These are phyloP conservation scores for Kazachstania kunashirensis DNA, from an alignment of 805 yeast genomes.

Conservation along the genomic window DNA sequence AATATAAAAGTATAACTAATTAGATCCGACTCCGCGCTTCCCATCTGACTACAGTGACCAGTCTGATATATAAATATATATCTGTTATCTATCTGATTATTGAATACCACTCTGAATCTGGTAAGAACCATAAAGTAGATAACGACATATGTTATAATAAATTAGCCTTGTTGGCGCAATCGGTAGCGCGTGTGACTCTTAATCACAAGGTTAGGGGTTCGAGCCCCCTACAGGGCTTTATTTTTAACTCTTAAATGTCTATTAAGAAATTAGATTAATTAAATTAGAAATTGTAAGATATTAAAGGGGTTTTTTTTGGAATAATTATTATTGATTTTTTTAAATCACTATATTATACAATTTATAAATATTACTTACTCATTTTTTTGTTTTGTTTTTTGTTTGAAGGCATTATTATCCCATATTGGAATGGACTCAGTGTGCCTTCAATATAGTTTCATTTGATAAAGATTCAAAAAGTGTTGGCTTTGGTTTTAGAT, in stretches of 20 bases:
- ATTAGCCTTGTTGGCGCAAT: conserved; percentile 29
- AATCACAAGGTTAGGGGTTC: conserved; percentile 30
- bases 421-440: neutral
- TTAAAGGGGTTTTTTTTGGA: neutral
- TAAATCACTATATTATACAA: too few relatives aligned
- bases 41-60: too few relatives aligned
- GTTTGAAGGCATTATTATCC: too few relatives aligned
- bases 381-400: too few relatives aligned
- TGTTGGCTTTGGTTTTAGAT: conserved; percentile 37
- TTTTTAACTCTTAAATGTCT: conserved; percentile 3
- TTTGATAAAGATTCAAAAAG: conserved; percentile 37
- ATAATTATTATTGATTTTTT: neutral
- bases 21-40: too few relatives aligned
- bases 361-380: neutral
- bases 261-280: too few relatives aligned
- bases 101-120: too few relatives aligned
- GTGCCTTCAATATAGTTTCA: conserved; percentile 5
- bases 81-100: too few relatives aligned
- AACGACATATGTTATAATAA: neutral
- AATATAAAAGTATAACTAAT: too few relatives aligned
- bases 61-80: too few relatives aligned
- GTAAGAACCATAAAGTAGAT: too few relatives aligned
- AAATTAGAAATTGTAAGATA: too few relatives aligned
- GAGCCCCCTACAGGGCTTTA: conserved; percentile 30
- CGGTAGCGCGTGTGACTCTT: conserved; percentile 31